Evolutionary conservation across 2,329 filamentous ascomycete genomes (phyloP).

Genomic region (Zopfia rhizophila): DNA sequence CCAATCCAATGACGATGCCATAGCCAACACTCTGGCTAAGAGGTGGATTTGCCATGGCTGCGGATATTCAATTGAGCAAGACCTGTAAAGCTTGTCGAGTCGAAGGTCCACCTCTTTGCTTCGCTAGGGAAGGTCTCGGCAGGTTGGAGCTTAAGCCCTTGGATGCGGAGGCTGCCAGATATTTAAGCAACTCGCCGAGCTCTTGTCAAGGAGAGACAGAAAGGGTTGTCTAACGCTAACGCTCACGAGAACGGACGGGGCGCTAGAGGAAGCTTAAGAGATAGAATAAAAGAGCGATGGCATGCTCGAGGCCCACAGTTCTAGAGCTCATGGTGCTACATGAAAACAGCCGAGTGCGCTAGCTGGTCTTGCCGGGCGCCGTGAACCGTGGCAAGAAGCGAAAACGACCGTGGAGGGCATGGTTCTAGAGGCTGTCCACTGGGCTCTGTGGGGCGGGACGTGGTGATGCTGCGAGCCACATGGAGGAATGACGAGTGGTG

Average conservation of each 20-base stretch:
- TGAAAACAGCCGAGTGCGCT: constrained; percentile 11
- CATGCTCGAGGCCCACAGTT: constrained; percentile 9
- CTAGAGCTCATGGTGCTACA: constrained; percentile 13
- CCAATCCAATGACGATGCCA: constrained; percentile 79
- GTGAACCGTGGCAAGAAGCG: constrained; percentile 15
- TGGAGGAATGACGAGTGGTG: constrained; percentile 25
- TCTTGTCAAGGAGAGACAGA: constrained; percentile 3
- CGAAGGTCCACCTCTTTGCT: constrained; percentile 8
- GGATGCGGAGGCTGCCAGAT: constrained; percentile 16
- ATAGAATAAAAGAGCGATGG: constrained; percentile 24
- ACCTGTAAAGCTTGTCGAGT: too few species aligned
- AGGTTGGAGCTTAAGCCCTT: constrained; percentile 2
- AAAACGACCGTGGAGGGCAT: constrained; percentile 25
- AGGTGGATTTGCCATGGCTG: constrained; percentile 38
- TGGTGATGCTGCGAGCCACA: constrained; percentile 13
- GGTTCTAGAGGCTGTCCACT: constrained; percentile 22
- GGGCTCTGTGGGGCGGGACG: constrained; percentile 28
- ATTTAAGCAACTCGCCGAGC: constrained; percentile 27
- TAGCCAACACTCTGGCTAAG: constrained; percentile 74
- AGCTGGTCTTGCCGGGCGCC: constrained; percentile 15
- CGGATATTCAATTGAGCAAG: constrained; percentile 1
- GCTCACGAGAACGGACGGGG: constrained; percentile 4
- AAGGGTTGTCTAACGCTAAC: constrained; percentile 12
- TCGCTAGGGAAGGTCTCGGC: constrained; percentile 2
- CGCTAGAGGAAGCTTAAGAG: constrained; percentile 18